Evolutionary conservation across 2,329 filamentous ascomycete genomes (phyloP), one percentile per base, ranked within the genome.

Genomic region (Aureobasidium melanogenum): DNA sequence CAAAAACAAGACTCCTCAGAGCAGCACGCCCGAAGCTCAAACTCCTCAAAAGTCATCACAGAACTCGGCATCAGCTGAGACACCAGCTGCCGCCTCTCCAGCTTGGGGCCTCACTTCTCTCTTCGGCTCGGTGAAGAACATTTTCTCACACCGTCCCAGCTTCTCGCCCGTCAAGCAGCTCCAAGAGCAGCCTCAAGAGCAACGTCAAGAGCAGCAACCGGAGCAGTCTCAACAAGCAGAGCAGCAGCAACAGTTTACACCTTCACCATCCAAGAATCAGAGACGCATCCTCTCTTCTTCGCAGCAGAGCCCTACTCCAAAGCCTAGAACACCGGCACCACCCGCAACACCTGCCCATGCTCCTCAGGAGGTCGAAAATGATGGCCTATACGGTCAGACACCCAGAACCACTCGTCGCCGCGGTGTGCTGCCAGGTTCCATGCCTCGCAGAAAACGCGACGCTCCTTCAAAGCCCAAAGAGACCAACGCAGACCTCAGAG

Each of bases 381-480:
- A 51, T 12, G 28, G 22, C 14, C 26, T 46, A 2, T 38, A 51
- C 4, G 28, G 22, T 12, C 36, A 52, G 15, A 61, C 47, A 24
- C 46, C 38, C 17, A 38, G 57, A 36, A 60, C 24, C 6, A 17
- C 9, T 6, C 59, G 50, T 24, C 59, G 59, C 39, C 32, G 38
- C 10, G 22, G 36, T 24, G 34, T 19, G 26, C 24, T 50, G 15
- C 48, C 39, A 12, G 38, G 30, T 26, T 44, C 41, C 10, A 26
- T 34, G 17, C 34, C 26, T n/a, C 44, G 44, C 44, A 48, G 34
- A 32, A 51, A 51, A 15, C 39, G 47, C 26, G 46, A 51, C 28
- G 52, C 57, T 15, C 51, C 60, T 41, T 19, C 44, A 1, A 62
- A 62, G 52, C 61, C 61, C n/a, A 51, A 43, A 17, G 61, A 62